phyloP scores from a whole-genome alignment of 2,329 filamentous ascomycete genomes.

The Fonsecaea multimorphosa region DNA sequence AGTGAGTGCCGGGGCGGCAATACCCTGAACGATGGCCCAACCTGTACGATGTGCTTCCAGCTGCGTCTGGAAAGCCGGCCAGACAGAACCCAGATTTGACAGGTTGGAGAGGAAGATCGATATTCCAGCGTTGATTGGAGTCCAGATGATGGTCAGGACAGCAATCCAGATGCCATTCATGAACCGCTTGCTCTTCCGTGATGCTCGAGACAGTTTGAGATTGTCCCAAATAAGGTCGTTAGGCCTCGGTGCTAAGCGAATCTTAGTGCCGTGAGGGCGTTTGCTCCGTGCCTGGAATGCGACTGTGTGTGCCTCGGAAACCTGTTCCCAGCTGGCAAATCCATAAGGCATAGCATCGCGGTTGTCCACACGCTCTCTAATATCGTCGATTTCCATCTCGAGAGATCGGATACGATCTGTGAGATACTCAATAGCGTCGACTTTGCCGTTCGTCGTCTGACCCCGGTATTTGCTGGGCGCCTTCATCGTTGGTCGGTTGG shows the following conservation, averaged over 20 bases:
- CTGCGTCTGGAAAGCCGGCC: slow-evolving; percentile 73
- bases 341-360: slow-evolving; percentile 89
- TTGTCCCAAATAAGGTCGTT: slow-evolving; percentile 98
- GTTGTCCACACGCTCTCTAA: slow-evolving; percentile 80
- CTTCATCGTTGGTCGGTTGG: slow-evolving; percentile 76
- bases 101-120: slow-evolving; percentile 92
- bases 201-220: slow-evolving; percentile 71
- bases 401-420: slow-evolving; percentile 82
- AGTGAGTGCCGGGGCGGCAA: slow-evolving; percentile 83
- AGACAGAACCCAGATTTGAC: slow-evolving; percentile 77
- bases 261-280: slow-evolving; percentile 76
- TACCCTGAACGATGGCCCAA: slow-evolving; percentile 92
- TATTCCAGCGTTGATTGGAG: slow-evolving; percentile 91
- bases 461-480: slow-evolving; percentile 70
- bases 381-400: slow-evolving; percentile 82
- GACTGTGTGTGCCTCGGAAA: slow-evolving; percentile 84
- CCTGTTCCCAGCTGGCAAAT: slow-evolving; percentile 90
- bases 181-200: slow-evolving; percentile 73
- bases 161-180: slow-evolving; percentile 85
- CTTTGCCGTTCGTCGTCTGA: slow-evolving; percentile 71
- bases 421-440: slow-evolving; percentile 94
- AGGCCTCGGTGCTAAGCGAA: slow-evolving; percentile 81
- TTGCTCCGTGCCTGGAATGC: slow-evolving; percentile 82
- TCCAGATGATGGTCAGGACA: slow-evolving; percentile 81
- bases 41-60: slow-evolving; percentile 67